Evolutionary conservation across 208 protist species (phyloP).

Genomic region (Acanthamoeba lenticulata): DNA sequence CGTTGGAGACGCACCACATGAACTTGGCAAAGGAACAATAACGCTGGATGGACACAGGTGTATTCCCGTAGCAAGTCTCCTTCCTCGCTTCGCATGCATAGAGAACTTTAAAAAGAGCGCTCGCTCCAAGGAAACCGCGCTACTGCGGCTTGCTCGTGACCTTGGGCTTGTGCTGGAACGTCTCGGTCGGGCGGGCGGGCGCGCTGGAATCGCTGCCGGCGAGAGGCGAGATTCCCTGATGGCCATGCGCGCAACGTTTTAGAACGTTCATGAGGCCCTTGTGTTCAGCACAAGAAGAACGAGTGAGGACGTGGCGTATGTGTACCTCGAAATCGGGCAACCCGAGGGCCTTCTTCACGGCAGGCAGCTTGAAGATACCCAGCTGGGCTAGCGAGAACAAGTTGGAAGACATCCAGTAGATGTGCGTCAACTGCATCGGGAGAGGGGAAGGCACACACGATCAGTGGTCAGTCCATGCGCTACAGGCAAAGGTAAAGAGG

Average conservation of each 20-base stretch:
- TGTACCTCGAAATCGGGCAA: not conserved
- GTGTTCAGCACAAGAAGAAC: not conserved
- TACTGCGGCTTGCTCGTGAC: not conserved
- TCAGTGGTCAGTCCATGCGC: not conserved
- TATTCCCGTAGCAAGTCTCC: too few species aligned
- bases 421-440: not conserved
- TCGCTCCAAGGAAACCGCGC: too few species aligned
- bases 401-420: constrained; percentile 24
- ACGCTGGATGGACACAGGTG: too few species aligned
- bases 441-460: not conserved
- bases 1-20: too few species aligned
- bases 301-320: not conserved
- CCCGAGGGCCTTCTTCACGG: not conserved
- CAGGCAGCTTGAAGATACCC: not conserved
- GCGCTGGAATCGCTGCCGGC: not conserved
- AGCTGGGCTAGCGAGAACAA: constrained; percentile 6
- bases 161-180: not conserved
- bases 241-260: too few species aligned
- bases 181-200: not conserved
- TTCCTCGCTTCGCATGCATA: too few species aligned
- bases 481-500: too few species aligned
- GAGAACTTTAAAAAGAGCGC: too few species aligned
- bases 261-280: not conserved
- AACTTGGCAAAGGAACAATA: not conserved
- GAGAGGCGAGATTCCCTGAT: not conserved